These are phyloP conservation scores for Xylaria sp. DNA, from an alignment of 2,329 filamentous ascomycete species.

Conservation along the genomic window DNA sequence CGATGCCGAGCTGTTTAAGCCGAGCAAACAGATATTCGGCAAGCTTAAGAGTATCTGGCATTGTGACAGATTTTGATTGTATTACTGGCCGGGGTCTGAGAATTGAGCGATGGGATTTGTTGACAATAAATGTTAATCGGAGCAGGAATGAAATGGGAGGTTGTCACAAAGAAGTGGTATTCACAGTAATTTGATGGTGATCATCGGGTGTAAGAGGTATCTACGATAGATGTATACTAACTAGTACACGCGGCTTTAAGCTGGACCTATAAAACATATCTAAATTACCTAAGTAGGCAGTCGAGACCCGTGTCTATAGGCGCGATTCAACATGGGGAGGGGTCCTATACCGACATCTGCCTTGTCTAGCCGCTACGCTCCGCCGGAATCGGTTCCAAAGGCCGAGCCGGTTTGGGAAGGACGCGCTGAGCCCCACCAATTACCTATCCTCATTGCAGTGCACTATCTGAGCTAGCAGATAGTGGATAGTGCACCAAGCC, in stretches of 20 bases:
- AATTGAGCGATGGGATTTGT: neutral
- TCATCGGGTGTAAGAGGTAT: too few relatives aligned
- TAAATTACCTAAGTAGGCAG: neutral
- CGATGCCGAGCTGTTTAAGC: slow-evolving; percentile 56
- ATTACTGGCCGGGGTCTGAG: neutral
- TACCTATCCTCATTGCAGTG: neutral
- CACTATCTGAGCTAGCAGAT: neutral
- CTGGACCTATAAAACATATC: too few relatives aligned
- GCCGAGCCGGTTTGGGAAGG: neutral
- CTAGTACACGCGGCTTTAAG: too few relatives aligned
- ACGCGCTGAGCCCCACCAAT: neutral
- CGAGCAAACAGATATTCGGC: slow-evolving; percentile 54
- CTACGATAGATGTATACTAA: too few relatives aligned
- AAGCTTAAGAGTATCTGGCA: slow-evolving; percentile 43
- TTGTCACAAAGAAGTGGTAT: neutral
- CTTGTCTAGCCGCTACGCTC: slow-evolving; percentile 31
- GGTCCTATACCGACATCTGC: slow-evolving; percentile 27
- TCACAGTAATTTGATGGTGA: too few relatives aligned
- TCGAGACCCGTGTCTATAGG: neutral
- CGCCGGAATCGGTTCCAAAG: slow-evolving; percentile 18
- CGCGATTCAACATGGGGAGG: too few relatives aligned
- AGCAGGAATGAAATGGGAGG: neutral
- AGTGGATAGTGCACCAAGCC: neutral
- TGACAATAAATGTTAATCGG: neutral
- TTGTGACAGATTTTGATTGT: slow-evolving; percentile 8